A percentile compares a stretch with the other conserved stretches of the same genome.
Conservation (phyloP, 257 asterid genomes). For the Penstemon eatonii region DNA sequence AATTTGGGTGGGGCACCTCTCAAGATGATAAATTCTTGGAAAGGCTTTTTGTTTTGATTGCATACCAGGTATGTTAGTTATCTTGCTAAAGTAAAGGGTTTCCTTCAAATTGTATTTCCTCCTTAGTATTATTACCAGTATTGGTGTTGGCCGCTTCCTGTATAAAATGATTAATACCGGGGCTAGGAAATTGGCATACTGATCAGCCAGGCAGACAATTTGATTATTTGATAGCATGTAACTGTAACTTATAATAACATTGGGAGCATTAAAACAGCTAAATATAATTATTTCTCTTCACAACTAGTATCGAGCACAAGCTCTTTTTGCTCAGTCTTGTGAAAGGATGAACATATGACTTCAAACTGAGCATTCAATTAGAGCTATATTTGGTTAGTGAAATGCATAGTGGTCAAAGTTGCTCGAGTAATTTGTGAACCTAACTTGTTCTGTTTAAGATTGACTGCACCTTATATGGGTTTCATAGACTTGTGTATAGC, state of each 20-base stretch:
- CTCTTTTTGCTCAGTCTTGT: slow-evolving; percentile 15
- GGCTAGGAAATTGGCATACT: slow-evolving; percentile 17
- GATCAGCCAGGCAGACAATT: slow-evolving; percentile 19
- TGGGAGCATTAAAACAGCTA: slow-evolving; percentile 31
- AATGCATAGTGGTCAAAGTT: slow-evolving; percentile 25
- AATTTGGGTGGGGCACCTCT: slow-evolving; percentile 8
- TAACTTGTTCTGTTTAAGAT: slow-evolving; percentile 14
- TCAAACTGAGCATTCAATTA: slow-evolving; percentile 6
- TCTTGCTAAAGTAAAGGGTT: slow-evolving; percentile 23
- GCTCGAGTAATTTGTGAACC: slow-evolving; percentile 24
- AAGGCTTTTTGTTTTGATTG: not conserved
- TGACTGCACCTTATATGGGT: slow-evolving; percentile 20
- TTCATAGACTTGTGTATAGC: not conserved
- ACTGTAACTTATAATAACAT: slow-evolving; percentile 14
- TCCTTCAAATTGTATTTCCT: slow-evolving; percentile 27
- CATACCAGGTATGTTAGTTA: slow-evolving; percentile 10
- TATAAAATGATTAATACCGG: slow-evolving; percentile 9
- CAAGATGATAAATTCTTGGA: slow-evolving; percentile 7
- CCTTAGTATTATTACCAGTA: not conserved
- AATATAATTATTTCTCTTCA: slow-evolving; percentile 21
- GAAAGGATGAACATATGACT: not conserved
- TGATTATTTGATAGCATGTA: slow-evolving; percentile 27
- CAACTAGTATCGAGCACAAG: slow-evolving; percentile 28
- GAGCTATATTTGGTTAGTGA: slow-evolving; percentile 17
- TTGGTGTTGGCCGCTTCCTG: not conserved